Evolutionary conservation across 1,139 yeast species (phyloP).

Genomic region (Kodamaea ohmeri): DNA sequence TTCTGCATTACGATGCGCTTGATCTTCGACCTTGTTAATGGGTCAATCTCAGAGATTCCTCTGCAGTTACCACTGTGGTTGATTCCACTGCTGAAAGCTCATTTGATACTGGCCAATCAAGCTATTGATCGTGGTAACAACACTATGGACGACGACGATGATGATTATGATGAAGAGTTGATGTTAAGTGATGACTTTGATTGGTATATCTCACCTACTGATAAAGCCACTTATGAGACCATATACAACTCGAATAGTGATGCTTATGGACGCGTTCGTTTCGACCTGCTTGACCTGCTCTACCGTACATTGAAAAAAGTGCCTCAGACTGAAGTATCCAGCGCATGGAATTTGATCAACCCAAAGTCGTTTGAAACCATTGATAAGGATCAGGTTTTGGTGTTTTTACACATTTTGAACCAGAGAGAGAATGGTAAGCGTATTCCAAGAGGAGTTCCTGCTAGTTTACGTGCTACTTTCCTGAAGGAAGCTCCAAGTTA

Average conservation of each 20-base stretch:
- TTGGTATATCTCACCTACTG: constrained; percentile 94
- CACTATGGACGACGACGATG: constrained; percentile 42
- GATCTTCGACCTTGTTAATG: constrained; percentile 86
- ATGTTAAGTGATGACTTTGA: constrained; percentile 71
- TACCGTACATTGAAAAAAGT: constrained; percentile 68
- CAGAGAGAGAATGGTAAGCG: constrained; percentile 86
- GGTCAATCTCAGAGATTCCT: constrained; percentile 64
- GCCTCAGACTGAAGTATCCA: constrained; percentile 82
- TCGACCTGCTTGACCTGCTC: constrained; percentile 65
- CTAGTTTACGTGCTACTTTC: constrained; percentile 85
- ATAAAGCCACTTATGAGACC: constrained; percentile 72
- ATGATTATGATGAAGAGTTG: constrained; percentile 39
- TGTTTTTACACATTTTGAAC: constrained; percentile 84
- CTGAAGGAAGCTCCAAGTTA: constrained; percentile 82
- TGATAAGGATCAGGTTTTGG: constrained; percentile 89
- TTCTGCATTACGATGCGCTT: constrained; percentile 96
- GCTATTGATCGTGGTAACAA: constrained; percentile 45
- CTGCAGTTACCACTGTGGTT: constrained; percentile 81
- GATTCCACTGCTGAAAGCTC: constrained; percentile 84
- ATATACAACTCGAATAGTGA: constrained; percentile 77
- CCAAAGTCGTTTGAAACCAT: constrained; percentile 85
- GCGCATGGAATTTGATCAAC: constrained; percentile 93
- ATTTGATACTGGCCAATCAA: constrained; percentile 74
- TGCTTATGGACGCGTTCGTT: constrained; percentile 76
- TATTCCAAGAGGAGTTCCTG: constrained; percentile 94